Percentiles rank a stretch among this genome's conserved stretches.
phyloP scores from a whole-genome alignment of 1,284 basidiomycete species.

The Apiotrichum mycotoxinovorans region DNA sequence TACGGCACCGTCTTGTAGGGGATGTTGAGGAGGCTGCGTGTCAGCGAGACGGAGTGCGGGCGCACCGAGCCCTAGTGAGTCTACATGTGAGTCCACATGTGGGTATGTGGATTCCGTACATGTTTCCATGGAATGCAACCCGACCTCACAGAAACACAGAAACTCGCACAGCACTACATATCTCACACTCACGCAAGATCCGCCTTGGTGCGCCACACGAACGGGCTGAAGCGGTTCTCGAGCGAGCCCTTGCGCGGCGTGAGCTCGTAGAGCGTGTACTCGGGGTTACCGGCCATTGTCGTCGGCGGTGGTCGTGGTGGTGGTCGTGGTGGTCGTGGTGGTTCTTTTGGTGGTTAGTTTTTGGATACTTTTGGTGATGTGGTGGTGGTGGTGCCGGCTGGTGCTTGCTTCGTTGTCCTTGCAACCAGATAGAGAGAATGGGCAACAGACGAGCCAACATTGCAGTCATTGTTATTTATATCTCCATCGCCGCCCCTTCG shows the following conservation, averaged over 20 bases:
- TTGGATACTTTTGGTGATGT: background rate
- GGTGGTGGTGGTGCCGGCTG: background rate
- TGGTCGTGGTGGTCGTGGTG: background rate
- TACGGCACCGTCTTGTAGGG: conserved; percentile 11
- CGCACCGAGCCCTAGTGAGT: too few species aligned
- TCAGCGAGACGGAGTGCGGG: too few species aligned
- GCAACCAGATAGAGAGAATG: too few species aligned
- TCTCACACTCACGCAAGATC: background rate
- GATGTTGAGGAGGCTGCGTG: conserved; percentile 23
- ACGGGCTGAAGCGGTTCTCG: conserved; percentile 1
- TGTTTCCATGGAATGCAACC: background rate
- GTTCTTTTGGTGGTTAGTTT: background rate
- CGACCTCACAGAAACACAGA: too few species aligned
- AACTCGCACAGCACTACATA: background rate
- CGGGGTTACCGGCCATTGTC: background rate
- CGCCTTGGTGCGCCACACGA: background rate
- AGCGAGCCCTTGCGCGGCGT: background rate
- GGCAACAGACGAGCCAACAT: too few species aligned
- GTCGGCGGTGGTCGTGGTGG: background rate
- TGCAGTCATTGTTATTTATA: too few species aligned
- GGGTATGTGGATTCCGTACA: background rate
- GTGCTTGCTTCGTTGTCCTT: too few species aligned
- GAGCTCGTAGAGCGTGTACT: conserved; percentile 4
- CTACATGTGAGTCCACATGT: background rate
- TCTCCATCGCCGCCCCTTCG: too few species aligned